Conservation (phyloP, 495 filamentous ascomycete species). For the Neurospora intermedia region DNA sequence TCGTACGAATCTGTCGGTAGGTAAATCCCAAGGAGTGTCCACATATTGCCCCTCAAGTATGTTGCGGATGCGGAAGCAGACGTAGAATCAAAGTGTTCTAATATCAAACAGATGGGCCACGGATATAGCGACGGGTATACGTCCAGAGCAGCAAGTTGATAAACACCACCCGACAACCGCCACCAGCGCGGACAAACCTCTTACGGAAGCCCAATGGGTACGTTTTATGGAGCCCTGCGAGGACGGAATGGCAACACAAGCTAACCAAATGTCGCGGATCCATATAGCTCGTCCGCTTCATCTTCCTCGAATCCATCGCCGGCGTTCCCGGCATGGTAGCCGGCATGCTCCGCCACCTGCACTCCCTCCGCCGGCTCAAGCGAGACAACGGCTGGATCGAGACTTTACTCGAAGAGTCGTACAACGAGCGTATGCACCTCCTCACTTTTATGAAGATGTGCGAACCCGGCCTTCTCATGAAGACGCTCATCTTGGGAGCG, state of each 20-base stretch:
- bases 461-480: constrained; percentile 86
- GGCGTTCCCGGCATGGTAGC: constrained; percentile 96
- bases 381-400: constrained; percentile 98
- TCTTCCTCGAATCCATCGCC: constrained; percentile 92
- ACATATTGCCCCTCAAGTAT: background rate
- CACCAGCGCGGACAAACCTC: constrained; percentile 29
- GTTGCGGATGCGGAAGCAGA: background rate
- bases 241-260: background rate
- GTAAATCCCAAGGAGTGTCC: background rate
- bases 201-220: constrained; percentile 40
- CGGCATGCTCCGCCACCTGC: constrained; percentile 82
- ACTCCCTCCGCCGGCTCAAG: constrained; percentile 71
- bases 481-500: constrained; percentile 70
- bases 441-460: constrained; percentile 90
- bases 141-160: constrained; percentile 32
- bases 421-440: constrained; percentile 95
- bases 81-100: background rate
- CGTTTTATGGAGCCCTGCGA: background rate
- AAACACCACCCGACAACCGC: constrained; percentile 36
- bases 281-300: constrained; percentile 56
- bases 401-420: constrained; percentile 84
- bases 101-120: constrained; percentile 29
- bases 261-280: background rate
- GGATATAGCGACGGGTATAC: constrained; percentile 37
- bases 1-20: constrained; percentile 24